These are phyloP conservation scores for Leccinum boreale DNA, from an alignment of 768 basidiomycete species.

Conservation along the genomic window DNA sequence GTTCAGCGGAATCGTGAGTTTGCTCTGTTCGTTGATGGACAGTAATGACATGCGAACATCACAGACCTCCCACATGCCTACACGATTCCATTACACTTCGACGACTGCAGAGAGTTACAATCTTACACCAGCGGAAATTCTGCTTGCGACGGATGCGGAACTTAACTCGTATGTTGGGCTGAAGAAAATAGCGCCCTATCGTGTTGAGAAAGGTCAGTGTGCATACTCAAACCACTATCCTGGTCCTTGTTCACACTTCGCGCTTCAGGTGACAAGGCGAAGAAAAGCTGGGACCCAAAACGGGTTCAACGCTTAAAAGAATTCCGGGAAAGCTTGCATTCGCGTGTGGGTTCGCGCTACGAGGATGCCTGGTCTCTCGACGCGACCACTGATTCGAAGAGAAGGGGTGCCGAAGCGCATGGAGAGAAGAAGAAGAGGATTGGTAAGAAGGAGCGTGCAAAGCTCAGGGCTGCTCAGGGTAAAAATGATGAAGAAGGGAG, in stretches of 20 bases:
- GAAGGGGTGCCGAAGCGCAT: slow-evolving; percentile 8
- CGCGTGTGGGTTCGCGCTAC: slow-evolving; percentile 32
- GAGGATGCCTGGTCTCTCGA: slow-evolving; percentile 21
- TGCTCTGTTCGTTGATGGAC: neutral
- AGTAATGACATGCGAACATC: slow-evolving; percentile 3
- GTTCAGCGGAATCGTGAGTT: slow-evolving; percentile 89
- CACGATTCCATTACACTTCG: slow-evolving; percentile 89
- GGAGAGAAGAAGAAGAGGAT: slow-evolving; percentile 55
- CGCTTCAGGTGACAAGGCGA: slow-evolving; percentile 22
- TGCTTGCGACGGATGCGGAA: slow-evolving; percentile 89
- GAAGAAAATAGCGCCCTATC: slow-evolving; percentile 91
- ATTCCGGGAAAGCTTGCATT: slow-evolving; percentile 59
- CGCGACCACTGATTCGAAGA: neutral
- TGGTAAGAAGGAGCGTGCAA: slow-evolving; percentile 68
- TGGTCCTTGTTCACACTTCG: neutral
- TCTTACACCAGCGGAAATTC: slow-evolving; percentile 80
- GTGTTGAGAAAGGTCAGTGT: slow-evolving; percentile 42
- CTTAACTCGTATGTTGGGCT: slow-evolving; percentile 88
- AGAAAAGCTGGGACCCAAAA: slow-evolving; percentile 53
- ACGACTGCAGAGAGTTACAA: slow-evolving; percentile 60
- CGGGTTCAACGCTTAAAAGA: slow-evolving; percentile 67
- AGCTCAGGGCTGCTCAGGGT: slow-evolving; percentile 36
- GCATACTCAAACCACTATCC: slow-evolving; percentile 2
- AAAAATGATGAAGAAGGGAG: slow-evolving; percentile 8
- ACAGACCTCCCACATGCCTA: slow-evolving; percentile 86